phyloP scores from a whole-genome alignment of 2,329 filamentous ascomycete species.

The Cercospora beticola region DNA sequence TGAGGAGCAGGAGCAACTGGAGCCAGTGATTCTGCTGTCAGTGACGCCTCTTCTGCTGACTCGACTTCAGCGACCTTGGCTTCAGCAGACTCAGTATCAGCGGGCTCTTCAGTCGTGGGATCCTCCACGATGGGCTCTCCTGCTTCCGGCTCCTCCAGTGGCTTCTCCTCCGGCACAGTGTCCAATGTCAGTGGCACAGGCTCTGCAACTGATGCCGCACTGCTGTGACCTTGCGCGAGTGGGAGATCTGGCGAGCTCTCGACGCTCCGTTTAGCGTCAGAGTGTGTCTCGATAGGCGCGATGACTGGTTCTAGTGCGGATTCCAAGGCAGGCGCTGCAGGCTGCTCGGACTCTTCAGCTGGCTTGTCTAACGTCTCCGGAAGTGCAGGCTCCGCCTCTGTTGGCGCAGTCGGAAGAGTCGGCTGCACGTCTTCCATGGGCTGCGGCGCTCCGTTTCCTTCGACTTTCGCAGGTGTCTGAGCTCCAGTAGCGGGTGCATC shows the following conservation, averaged over 20 bases:
- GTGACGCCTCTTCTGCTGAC: neutral
- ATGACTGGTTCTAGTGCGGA: neutral
- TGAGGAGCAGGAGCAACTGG: conserved; percentile 2
- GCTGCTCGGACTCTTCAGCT: neutral
- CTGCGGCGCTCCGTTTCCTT: conserved; percentile 11
- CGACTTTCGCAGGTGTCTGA: conserved; percentile 24
- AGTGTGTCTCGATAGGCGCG: neutral
- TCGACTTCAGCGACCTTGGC: neutral
- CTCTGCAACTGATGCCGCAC: conserved; percentile 37
- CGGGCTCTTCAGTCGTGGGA: neutral
- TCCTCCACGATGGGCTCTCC: neutral
- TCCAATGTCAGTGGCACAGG: conserved; percentile 19
- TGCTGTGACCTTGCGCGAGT: conserved; percentile 42
- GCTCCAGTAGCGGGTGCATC: conserved; percentile 29
- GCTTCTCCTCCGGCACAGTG: conserved; percentile 1
- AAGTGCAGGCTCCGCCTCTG: conserved; percentile 10
- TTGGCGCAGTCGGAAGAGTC: neutral
- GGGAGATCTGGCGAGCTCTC: conserved; percentile 47
- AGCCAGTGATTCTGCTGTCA: neutral
- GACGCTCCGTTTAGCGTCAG: conserved; percentile 29
- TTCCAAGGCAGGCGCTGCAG: neutral
- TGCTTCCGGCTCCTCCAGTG: neutral
- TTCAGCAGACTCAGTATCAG: neutral
- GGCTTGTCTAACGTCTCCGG: neutral
- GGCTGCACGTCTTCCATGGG: conserved; percentile 24